phyloP scores from a whole-genome alignment of 1,284 basidiomycete species.

The Leccinum pachyderme region DNA sequence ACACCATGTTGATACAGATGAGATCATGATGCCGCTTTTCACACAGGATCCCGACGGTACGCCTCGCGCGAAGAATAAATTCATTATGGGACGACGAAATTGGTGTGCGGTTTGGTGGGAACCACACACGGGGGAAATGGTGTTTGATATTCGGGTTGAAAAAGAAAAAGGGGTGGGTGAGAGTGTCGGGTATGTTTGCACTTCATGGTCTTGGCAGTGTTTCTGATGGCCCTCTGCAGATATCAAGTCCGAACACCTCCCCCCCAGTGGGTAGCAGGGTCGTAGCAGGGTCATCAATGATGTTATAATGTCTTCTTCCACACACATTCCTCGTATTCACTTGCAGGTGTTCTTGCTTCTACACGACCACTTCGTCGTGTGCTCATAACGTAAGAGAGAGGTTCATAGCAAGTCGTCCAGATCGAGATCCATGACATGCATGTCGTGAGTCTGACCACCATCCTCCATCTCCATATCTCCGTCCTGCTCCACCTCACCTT shows the following conservation, averaged over 20 bases:
- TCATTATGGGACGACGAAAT: slow-evolving; percentile 86
- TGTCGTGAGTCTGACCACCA: slow-evolving; percentile 14
- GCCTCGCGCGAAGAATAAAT: slow-evolving; percentile 60
- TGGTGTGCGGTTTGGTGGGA: slow-evolving; percentile 82
- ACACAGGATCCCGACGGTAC: slow-evolving; percentile 75
- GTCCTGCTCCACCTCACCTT: slow-evolving; percentile 30
- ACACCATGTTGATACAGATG: slow-evolving; percentile 76
- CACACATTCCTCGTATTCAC: neutral
- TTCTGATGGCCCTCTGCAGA: slow-evolving; percentile 29
- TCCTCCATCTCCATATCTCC: slow-evolving; percentile 25
- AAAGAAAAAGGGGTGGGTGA: slow-evolving; percentile 76
- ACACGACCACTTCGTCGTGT: neutral
- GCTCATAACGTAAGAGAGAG: neutral
- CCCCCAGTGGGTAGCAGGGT: slow-evolving; percentile 44
- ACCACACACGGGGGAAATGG: slow-evolving; percentile 57
- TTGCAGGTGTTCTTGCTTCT: slow-evolving; percentile 2
- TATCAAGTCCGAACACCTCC: slow-evolving; percentile 50
- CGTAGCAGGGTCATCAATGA: slow-evolving; percentile 12
- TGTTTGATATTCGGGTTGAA: slow-evolving; percentile 90
- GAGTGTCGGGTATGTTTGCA: slow-evolving; percentile 60
- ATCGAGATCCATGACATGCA: slow-evolving; percentile 32
- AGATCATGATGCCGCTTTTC: slow-evolving; percentile 87
- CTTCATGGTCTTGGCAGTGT: neutral
- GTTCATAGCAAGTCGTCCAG: slow-evolving; percentile 24
- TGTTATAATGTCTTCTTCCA: neutral